Evolutionary conservation across 768 basidiomycete genomes (phyloP).

Genomic region (Termitomyces heimii): DNA sequence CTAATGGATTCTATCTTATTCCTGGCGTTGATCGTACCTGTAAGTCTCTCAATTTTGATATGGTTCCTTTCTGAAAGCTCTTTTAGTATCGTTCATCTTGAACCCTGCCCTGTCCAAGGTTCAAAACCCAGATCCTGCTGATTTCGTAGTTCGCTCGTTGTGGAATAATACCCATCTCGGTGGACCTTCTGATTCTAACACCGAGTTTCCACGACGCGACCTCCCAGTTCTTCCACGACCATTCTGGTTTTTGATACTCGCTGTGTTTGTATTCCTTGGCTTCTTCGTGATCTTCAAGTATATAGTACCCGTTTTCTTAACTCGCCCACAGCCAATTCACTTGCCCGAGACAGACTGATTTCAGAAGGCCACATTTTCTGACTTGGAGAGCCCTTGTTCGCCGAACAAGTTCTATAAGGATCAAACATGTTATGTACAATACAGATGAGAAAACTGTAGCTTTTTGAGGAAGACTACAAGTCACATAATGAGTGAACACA

Average conservation of each 20-base stretch:
- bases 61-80: conserved; percentile 4
- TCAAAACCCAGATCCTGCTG: conserved; percentile 27
- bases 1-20: conserved; percentile 50
- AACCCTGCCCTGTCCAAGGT: conserved; percentile 34
- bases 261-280: not conserved
- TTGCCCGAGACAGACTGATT: not conserved
- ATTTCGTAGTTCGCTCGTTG: conserved; percentile 46
- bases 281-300: not conserved
- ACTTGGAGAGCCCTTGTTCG: too few species aligned
- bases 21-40: conserved; percentile 49
- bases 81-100: conserved; percentile 41
- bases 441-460: too few species aligned
- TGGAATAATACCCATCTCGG: conserved; percentile 46
- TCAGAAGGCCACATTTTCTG: not conserved
- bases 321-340: not conserved
- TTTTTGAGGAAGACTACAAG: too few species aligned
- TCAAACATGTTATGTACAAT: not conserved
- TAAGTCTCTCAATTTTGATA: conserved; percentile 19
- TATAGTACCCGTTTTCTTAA: not conserved
- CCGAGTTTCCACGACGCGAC: not conserved
- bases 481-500: too few species aligned
- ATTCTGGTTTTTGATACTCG: not conserved
- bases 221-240: not conserved
- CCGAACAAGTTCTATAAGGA: too few species aligned
- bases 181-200: not conserved